A percentile compares a stretch with the other conserved stretches of the same genome.
Conservation (phyloP, 2,329 filamentous ascomycete genomes). For the Hymenoscyphus fraxineus region DNA sequence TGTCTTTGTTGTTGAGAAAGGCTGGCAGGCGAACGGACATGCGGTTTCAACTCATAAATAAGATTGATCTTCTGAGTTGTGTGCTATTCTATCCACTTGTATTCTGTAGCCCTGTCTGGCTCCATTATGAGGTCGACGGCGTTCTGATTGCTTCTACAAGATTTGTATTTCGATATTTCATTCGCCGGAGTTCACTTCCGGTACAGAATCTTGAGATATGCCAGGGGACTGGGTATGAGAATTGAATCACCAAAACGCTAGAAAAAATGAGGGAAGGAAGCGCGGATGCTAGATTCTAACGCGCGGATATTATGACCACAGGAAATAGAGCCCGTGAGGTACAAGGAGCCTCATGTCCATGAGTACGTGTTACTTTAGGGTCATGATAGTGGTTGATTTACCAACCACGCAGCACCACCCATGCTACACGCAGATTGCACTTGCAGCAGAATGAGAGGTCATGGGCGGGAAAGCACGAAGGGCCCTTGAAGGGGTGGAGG, state of each 20-base stretch:
- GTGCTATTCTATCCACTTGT: background rate
- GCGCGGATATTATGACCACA: background rate
- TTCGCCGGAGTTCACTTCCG: background rate
- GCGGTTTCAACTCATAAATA: slow-evolving; percentile 1
- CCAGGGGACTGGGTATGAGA: background rate
- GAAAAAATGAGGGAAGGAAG: background rate
- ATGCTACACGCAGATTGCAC: background rate
- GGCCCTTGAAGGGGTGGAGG: background rate
- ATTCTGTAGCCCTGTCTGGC: background rate
- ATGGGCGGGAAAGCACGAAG: background rate
- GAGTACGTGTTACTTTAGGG: background rate
- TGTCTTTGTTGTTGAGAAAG: background rate
- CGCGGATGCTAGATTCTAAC: background rate
- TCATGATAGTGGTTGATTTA: background rate
- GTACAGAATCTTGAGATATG: background rate
- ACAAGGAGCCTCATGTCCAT: background rate
- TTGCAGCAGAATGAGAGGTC: background rate
- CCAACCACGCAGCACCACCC: background rate
- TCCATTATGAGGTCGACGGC: background rate
- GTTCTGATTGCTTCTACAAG: background rate
- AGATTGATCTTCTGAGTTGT: background rate
- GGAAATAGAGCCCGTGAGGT: background rate
- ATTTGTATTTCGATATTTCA: background rate
- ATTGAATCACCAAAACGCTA: background rate
- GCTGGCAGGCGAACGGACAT: background rate